Percentiles rank a stretch among this genome's conserved stretches.
Conservation (phyloP, 768 basidiomycete genomes). For the Boletus fagicola region DNA sequence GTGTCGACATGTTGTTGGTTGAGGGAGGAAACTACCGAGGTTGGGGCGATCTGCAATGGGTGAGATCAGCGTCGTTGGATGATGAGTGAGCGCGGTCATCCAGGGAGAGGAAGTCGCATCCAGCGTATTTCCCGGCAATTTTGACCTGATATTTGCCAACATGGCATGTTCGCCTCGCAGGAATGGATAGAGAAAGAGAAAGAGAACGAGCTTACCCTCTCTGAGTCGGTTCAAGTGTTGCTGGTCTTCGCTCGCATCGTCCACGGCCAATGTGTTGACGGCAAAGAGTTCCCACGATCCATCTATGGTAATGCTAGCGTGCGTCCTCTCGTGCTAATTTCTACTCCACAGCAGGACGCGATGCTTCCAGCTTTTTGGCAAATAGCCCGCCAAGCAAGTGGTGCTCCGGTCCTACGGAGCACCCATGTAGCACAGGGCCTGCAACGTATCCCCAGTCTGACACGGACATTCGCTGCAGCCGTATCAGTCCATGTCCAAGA, state of each 20-base stretch:
- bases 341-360: neutral
- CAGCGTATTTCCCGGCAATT: conserved; percentile 36
- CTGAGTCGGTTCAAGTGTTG: conserved; percentile 32
- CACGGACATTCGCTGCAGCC: conserved; percentile 14
- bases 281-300: conserved; percentile 26
- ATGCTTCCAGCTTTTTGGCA: conserved; percentile 24
- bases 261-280: neutral
- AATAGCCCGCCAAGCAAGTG: conserved; percentile 14
- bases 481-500: conserved; percentile 5
- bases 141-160: neutral
- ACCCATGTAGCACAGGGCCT: neutral
- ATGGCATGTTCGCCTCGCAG: neutral
- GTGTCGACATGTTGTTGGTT: conserved; percentile 58
- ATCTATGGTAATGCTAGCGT: conserved; percentile 16
- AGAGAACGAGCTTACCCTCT: conserved; percentile 39
- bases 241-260: conserved; percentile 10
- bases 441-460: neutral
- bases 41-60: conserved; percentile 21
- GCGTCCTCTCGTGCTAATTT: neutral
- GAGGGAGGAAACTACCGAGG: conserved; percentile 24
- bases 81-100: conserved; percentile 33
- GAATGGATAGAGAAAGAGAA: neutral
- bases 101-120: conserved; percentile 35
- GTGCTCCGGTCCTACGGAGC: neutral
- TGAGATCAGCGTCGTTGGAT: conserved; percentile 18